Evolutionary conservation across 352 stramenopile genomes (phyloP).

Genomic region (Elongisporangium undulatum): DNA sequence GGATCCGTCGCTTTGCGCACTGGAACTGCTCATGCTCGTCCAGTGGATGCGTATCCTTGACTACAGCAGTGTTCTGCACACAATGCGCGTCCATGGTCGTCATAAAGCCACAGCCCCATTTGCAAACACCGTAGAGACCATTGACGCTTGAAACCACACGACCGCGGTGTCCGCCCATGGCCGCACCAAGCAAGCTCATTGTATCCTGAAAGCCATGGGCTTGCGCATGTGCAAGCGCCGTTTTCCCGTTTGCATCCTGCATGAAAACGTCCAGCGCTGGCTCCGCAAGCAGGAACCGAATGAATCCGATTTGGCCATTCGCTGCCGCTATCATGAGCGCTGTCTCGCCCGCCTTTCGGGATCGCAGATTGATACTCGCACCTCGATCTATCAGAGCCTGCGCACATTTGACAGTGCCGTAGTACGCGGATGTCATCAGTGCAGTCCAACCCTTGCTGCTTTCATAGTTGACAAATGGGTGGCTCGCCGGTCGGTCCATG

Average conservation of each 20-base stretch:
- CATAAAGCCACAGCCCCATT: conserved; percentile 68
- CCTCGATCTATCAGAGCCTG: conserved; percentile 49
- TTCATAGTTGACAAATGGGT: conserved; percentile 58
- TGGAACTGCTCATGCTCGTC: conserved; percentile 31
- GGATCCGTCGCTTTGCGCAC: conserved; percentile 49
- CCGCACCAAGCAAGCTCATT: conserved; percentile 30
- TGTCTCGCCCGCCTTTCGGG: conserved; percentile 25
- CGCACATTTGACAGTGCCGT: conserved; percentile 44
- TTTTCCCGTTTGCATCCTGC: conserved; percentile 23
- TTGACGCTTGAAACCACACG: conserved; percentile 28
- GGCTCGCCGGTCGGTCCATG: conserved; percentile 43
- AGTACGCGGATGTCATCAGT: conserved; percentile 32
- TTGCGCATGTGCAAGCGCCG: conserved; percentile 41
- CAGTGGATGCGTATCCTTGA: conserved; percentile 32
- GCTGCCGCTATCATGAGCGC: conserved; percentile 56
- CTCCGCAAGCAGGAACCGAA: conserved; percentile 49
- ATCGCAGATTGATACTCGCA: conserved; percentile 40
- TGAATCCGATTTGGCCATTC: conserved; percentile 39
- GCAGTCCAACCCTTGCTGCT: conserved; percentile 43
- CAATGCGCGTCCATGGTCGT: conserved; percentile 18
- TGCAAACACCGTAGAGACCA: conserved; percentile 47
- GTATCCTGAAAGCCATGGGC: conserved; percentile 20
- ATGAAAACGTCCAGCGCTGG: conserved; percentile 28
- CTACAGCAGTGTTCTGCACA: conserved; percentile 15
- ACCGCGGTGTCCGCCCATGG: conserved; percentile 37